Evolutionary conservation across 352 stramenopile genomes (phyloP).

Genomic region (Globisporangium acanthophoron): DNA sequence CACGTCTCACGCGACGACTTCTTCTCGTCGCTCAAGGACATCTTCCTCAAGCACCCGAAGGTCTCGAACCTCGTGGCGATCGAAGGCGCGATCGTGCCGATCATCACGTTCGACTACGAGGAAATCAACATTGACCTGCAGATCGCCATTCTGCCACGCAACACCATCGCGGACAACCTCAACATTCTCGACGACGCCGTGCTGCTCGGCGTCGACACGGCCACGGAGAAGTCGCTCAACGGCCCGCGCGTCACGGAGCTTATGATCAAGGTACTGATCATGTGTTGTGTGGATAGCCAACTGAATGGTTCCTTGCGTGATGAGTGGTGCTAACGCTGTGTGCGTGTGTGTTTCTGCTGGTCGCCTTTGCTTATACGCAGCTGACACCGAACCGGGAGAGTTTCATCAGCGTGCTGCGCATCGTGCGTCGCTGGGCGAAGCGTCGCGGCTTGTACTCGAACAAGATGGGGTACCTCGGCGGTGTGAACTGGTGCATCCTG

Average conservation of each 20-base stretch:
- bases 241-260: slow-evolving; percentile 88
- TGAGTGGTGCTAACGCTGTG: not conserved
- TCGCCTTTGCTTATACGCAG: slow-evolving; percentile 10
- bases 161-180: slow-evolving; percentile 85
- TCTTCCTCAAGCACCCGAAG: slow-evolving; percentile 91
- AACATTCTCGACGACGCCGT: slow-evolving; percentile 91
- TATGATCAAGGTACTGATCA: slow-evolving; percentile 72
- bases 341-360: not conserved
- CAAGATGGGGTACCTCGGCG: slow-evolving; percentile 98
- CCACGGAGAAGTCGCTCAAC: slow-evolving; percentile 89
- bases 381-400: slow-evolving; percentile 81
- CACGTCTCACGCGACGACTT: slow-evolving; percentile 96
- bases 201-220: slow-evolving; percentile 79
- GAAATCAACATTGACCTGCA: slow-evolving; percentile 99
- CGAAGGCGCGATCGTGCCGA: slow-evolving; percentile 92
- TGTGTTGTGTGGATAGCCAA: too few relatives aligned
- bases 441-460: slow-evolving; percentile 97
- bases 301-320: too few relatives aligned
- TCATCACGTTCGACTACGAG: slow-evolving; percentile 98
- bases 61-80: slow-evolving; percentile 87
- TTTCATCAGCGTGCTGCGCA: slow-evolving; percentile 85
- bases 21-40: slow-evolving; percentile 91
- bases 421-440: slow-evolving; percentile 88
- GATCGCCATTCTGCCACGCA: slow-evolving; percentile 92
- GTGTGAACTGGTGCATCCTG: slow-evolving; percentile 99